phyloP scores from a whole-genome alignment of 495 filamentous ascomycete species.

The Hypoxylon trugodes region DNA sequence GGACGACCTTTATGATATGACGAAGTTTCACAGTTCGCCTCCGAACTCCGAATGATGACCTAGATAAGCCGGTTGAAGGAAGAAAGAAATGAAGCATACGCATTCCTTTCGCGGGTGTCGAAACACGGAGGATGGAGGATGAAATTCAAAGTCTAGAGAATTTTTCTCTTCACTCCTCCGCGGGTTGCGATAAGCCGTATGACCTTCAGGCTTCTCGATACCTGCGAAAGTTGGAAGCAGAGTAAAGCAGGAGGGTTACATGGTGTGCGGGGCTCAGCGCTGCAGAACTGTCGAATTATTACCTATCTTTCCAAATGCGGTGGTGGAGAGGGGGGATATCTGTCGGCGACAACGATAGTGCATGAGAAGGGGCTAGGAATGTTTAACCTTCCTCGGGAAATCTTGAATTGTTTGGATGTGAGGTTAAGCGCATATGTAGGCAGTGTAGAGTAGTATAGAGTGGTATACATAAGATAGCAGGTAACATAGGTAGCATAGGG shows the following conservation, averaged over 20 bases:
- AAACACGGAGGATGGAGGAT: constrained; percentile 2
- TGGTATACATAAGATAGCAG: too few relatives aligned
- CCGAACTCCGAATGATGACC: neutral
- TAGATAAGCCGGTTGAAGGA: neutral
- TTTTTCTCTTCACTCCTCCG: constrained; percentile 6
- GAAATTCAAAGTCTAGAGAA: neutral
- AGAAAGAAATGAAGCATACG: neutral
- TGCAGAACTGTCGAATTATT: constrained; percentile 32
- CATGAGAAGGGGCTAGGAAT: constrained; percentile 25
- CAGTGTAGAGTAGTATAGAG: too few relatives aligned
- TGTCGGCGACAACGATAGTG: constrained; percentile 29
- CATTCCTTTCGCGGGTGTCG: neutral
- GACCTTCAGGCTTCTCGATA: constrained; percentile 1
- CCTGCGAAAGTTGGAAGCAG: constrained; percentile 13
- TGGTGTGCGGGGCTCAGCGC: constrained; percentile 29
- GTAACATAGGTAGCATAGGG: too few relatives aligned
- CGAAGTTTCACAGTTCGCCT: neutral
- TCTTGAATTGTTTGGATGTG: constrained; percentile 16
- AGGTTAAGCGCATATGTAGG: constrained; percentile 13
- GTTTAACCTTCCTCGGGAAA: constrained; percentile 31
- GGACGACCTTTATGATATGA: neutral
- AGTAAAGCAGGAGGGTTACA: constrained; percentile 33
- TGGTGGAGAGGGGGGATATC: constrained; percentile 26
- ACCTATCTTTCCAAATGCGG: constrained; percentile 29
- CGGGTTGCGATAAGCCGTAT: constrained; percentile 3